Evolutionary conservation across 148 eudicot genomes (phyloP), one percentile per base, ranked within the genome.

Genomic region (Spergularia bocconei): DNA sequence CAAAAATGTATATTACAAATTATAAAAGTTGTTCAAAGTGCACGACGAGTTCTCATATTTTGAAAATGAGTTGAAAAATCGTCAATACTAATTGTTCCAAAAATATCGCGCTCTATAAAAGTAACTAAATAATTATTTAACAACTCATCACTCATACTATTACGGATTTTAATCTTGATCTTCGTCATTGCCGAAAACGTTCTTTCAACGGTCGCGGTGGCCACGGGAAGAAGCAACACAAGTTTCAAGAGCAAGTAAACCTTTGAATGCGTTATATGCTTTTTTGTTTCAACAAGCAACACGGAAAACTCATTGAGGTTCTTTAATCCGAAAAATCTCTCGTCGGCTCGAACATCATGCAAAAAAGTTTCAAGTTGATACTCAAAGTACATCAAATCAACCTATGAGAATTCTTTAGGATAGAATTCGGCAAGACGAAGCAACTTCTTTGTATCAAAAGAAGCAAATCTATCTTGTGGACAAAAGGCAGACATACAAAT

Each of bases 251-350:
- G 38, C 72, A 51, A 12, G 19, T 69, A 52, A 4, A 50, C 59
- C 2, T 4, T 39, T 0, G n/a, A 21, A 69, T 69, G 59, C 6
- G 59, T 21, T 50, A 21, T 14, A 52, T 16, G 19, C 59, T 52
- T 69, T 19, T 13, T 25, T 23, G 72, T 69, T 20, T 69, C 58
- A 25, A 69, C 44, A 69, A 69, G 47, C 41, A 20, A 13, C n/a
- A 69, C 13, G 2, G 72, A 51, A 12, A 50, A 20, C n/a, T 69
- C 16, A 15, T 51, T 50, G 6, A 50, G 59, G 6, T 12, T 50
- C 53, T 48, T 48, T 33, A 68, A 7, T 68, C 13, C 36, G 15
- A 2, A 29, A 52, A 69, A 69, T 47, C 36, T 19, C 15, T 53
- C 73, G 4, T 53, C 61, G 12, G 9, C 11, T 29, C 47, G n/a